Conservation (phyloP, 2,329 filamentous ascomycete genomes). For the Fusarium solani-melongenae region DNA sequence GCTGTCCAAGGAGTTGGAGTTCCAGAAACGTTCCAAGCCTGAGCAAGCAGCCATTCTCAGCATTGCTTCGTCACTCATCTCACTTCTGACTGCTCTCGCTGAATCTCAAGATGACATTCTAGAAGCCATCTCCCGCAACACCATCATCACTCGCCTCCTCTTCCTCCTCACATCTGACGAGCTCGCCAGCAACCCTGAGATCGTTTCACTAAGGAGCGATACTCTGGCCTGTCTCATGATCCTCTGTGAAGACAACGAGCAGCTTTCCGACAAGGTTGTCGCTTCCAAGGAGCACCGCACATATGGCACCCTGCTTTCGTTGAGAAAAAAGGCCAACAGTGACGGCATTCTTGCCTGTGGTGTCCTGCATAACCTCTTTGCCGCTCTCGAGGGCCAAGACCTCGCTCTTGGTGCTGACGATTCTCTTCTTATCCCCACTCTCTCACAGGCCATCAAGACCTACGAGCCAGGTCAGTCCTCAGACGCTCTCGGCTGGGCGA, state of each 20-base stretch:
- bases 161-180: slow-evolving; percentile 63
- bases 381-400: slow-evolving; percentile 49
- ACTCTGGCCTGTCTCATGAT: slow-evolving; percentile 66
- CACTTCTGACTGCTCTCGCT: slow-evolving; percentile 64
- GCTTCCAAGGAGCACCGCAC: slow-evolving; percentile 58
- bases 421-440: slow-evolving; percentile 50
- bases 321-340: slow-evolving; percentile 60
- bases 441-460: slow-evolving; percentile 46
- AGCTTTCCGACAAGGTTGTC: slow-evolving; percentile 64
- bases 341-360: slow-evolving; percentile 68
- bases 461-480: slow-evolving; percentile 43
- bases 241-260: slow-evolving; percentile 69
- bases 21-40: slow-evolving; percentile 61
- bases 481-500: slow-evolving; percentile 52
- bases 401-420: slow-evolving; percentile 46
- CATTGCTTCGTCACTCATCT: slow-evolving; percentile 64
- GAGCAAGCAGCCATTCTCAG: slow-evolving; percentile 66
- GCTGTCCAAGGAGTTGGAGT: slow-evolving; percentile 52
- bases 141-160: slow-evolving; percentile 63
- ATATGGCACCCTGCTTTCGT: slow-evolving; percentile 60
- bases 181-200: slow-evolving; percentile 55
- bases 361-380: slow-evolving; percentile 71
- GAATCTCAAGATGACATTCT: slow-evolving; percentile 72
- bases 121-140: slow-evolving; percentile 61
- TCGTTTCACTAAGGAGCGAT: slow-evolving; percentile 56